phyloP scores from a whole-genome alignment of 2,329 filamentous ascomycete species.

The Chalaropsis ovoidea region DNA sequence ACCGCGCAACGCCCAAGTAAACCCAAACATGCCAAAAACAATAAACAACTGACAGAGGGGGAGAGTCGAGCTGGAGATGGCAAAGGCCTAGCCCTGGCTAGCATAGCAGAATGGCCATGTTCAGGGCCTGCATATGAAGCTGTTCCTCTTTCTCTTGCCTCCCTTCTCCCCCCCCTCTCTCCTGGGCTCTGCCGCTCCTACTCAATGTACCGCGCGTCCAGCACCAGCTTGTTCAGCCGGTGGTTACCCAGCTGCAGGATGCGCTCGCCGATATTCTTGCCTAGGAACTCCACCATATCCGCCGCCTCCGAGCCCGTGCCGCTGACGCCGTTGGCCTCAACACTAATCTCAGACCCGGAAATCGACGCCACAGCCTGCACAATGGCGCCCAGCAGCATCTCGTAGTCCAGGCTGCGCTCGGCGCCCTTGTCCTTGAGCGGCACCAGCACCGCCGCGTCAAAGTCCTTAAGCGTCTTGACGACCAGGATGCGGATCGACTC shows the following conservation, averaged over 20 bases:
- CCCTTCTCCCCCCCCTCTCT: too few relatives aligned
- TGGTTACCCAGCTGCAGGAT: slow-evolving; percentile 40
- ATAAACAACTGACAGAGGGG: not conserved
- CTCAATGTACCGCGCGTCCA: slow-evolving; percentile 47
- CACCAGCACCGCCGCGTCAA: slow-evolving; percentile 45
- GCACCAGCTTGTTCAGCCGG: slow-evolving; percentile 41
- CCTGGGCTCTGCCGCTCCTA: not conserved
- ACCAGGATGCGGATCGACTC: slow-evolving; percentile 49
- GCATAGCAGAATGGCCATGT: not conserved
- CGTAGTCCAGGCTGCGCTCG: slow-evolving; percentile 43
- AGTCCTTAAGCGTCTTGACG: slow-evolving; percentile 46
- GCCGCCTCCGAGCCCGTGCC: slow-evolving; percentile 33
- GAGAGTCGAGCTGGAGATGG: not conserved
- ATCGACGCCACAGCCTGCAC: slow-evolving; percentile 44
- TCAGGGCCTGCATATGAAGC: not conserved
- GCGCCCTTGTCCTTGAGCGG: slow-evolving; percentile 42
- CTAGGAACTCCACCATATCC: slow-evolving; percentile 46
- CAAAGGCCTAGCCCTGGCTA: not conserved
- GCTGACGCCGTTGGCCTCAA: not conserved
- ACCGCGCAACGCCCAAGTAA: slow-evolving; percentile 3
- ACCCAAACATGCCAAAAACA: slow-evolving; percentile 12
- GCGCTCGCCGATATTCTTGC: slow-evolving; percentile 43
- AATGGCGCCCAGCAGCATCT: slow-evolving; percentile 48
- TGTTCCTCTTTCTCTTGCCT: not conserved
- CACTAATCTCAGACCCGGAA: slow-evolving; percentile 30